Percentiles rank a stretch among this genome's conserved stretches.
Evolutionary conservation across 176 grass and related monocot genomes (phyloP).

Genomic region (Avena sativa): DNA sequence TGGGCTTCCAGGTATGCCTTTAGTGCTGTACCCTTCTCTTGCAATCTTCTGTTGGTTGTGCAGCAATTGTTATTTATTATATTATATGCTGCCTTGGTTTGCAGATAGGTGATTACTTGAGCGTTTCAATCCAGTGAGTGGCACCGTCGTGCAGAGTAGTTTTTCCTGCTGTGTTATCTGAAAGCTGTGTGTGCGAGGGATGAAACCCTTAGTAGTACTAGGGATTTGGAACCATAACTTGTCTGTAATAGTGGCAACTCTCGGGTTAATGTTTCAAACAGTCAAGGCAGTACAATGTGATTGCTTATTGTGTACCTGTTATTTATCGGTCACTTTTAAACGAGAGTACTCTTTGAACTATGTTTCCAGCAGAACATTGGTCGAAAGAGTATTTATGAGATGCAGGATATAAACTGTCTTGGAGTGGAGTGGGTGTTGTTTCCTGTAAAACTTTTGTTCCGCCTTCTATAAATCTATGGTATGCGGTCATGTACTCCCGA

Average conservation of each 20-base stretch:
- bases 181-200: not conserved
- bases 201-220: conserved; percentile 20
- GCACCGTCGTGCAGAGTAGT: not conserved
- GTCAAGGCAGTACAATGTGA: not conserved
- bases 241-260: conserved; percentile 1
- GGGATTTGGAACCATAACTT: conserved; percentile 25
- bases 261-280: not conserved
- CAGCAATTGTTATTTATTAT: not conserved
- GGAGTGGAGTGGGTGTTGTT: too few relatives aligned
- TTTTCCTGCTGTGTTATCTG: conserved; percentile 4
- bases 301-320: conserved; percentile 31
- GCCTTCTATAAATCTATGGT: too few relatives aligned
- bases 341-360: not conserved
- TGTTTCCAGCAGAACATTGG: not conserved
- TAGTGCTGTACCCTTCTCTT: not conserved
- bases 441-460: too few relatives aligned
- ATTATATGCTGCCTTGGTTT: conserved; percentile 8
- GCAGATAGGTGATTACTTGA: conserved; percentile 88
- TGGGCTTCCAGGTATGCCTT: conserved; percentile 77
- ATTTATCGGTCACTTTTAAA: not conserved
- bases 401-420: not conserved
- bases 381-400: not conserved
- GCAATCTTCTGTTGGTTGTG: not conserved
- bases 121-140: conserved; percentile 66
- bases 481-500: too few relatives aligned